These are phyloP conservation scores for Zelopaecilomyces penicillatus DNA, from an alignment of 2,329 filamentous ascomycete genomes.

Conservation along the genomic window DNA sequence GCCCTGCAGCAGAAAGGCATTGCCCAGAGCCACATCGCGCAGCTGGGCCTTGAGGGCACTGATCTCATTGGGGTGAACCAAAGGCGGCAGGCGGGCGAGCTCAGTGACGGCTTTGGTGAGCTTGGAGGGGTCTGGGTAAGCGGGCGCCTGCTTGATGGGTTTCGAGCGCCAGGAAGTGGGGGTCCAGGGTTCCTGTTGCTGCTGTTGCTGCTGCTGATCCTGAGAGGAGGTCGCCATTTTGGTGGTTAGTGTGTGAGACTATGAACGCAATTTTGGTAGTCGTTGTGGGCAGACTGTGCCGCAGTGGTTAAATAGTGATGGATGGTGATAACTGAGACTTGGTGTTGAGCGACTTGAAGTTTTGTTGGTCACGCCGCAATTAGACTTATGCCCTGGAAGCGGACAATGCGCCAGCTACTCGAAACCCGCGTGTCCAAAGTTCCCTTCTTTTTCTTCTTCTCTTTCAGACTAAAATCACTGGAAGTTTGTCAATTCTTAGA, in stretches of 20 bases:
- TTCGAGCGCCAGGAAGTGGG: slow-evolving; percentile 67
- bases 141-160: slow-evolving; percentile 68
- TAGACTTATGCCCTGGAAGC: no score
- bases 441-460: no score
- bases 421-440: no score
- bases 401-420: no score
- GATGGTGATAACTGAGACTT: not conserved
- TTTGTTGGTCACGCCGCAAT: not conserved
- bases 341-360: not conserved
- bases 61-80: slow-evolving; percentile 77
- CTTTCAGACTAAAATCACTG: no score
- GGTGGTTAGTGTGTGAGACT: not conserved
- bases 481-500: no score
- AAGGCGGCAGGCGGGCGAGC: slow-evolving; percentile 62
- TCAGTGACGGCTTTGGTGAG: slow-evolving; percentile 54
- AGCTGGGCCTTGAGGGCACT: slow-evolving; percentile 68
- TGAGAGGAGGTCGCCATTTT: slow-evolving; percentile 3
- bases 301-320: not conserved
- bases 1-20: slow-evolving; percentile 89
- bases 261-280: not conserved
- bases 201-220: not conserved
- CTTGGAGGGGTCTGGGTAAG: slow-evolving; percentile 55
- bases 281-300: not conserved
- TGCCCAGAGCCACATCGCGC: slow-evolving; percentile 78
- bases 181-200: slow-evolving; percentile 35